A percentile compares a stretch with the other conserved stretches of the same genome.
Evolutionary conservation across 192 early-diverging fungal genomes (phyloP).

Genomic region (Mortierella hygrophila): DNA sequence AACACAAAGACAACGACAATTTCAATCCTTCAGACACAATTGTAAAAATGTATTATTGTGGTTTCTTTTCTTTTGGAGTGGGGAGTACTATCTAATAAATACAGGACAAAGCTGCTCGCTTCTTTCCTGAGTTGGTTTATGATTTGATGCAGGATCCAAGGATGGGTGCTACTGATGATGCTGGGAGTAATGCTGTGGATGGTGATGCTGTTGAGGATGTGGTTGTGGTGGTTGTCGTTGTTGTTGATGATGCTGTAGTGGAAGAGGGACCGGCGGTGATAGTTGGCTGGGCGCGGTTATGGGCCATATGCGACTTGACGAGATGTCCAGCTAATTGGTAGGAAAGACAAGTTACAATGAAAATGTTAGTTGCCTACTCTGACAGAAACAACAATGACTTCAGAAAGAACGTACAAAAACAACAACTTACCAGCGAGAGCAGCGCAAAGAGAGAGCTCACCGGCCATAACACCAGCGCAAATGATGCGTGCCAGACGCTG

Average conservation of each 20-base stretch:
- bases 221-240: background rate
- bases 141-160: slow-evolving; percentile 61
- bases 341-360: background rate
- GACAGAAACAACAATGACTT: background rate
- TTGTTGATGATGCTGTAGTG: slow-evolving; percentile 12
- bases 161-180: slow-evolving; percentile 33
- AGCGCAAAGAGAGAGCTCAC: slow-evolving; percentile 88
- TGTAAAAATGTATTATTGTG: background rate
- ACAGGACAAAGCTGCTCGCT: background rate
- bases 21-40: background rate
- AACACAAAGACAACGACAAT: background rate
- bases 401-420: background rate
- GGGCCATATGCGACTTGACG: slow-evolving; percentile 90
- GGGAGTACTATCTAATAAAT: slow-evolving; percentile 6
- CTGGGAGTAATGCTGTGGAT: slow-evolving; percentile 22
- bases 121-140: slow-evolving; percentile 14
- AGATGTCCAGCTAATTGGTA: slow-evolving; percentile 79
- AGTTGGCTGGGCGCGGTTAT: slow-evolving; percentile 76
- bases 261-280: slow-evolving; percentile 17
- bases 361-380: background rate
- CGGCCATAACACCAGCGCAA: slow-evolving; percentile 91
- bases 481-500: slow-evolving; percentile 89
- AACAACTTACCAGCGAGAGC: slow-evolving; percentile 74
- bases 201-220: slow-evolving; percentile 14
- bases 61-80: slow-evolving; percentile 3